A percentile compares a stretch with the other conserved stretches of the same genome.
Evolutionary conservation across 1,284 basidiomycete species (phyloP).

Genomic region (Boletus sp.): DNA sequence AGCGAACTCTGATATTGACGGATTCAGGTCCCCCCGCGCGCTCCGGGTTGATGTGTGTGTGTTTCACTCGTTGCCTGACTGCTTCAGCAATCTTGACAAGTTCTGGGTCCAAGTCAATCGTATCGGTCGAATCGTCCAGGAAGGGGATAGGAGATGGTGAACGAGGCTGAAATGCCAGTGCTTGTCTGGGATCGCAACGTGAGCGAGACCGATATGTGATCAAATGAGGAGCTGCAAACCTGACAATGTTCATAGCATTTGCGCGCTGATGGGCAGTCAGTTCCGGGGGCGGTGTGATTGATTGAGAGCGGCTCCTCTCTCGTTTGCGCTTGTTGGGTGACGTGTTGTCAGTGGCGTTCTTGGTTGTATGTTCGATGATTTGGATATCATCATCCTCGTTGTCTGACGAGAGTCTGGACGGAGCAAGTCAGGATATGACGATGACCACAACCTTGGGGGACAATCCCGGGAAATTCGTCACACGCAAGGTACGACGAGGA

Average conservation of each 20-base stretch:
- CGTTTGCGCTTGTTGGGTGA: slow-evolving; percentile 39
- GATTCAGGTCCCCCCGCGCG: slow-evolving; percentile 37
- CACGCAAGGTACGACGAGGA: neutral
- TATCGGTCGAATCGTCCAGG: slow-evolving; percentile 47
- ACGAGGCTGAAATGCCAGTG: slow-evolving; percentile 40
- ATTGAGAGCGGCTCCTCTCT: slow-evolving; percentile 56
- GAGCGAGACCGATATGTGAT: slow-evolving; percentile 4
- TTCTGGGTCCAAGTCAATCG: slow-evolving; percentile 55
- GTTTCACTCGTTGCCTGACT: slow-evolving; percentile 28
- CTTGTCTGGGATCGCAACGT: slow-evolving; percentile 38
- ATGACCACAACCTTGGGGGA: neutral
- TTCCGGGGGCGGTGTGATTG: slow-evolving; percentile 69
- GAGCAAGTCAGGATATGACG: slow-evolving; percentile 8
- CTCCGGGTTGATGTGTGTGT: slow-evolving; percentile 20
- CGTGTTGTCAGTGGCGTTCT: slow-evolving; percentile 13
- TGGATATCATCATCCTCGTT: slow-evolving; percentile 45
- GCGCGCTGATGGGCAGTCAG: slow-evolving; percentile 49
- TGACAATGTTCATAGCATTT: slow-evolving; percentile 51
- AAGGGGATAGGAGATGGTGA: slow-evolving; percentile 42
- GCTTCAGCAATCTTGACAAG: slow-evolving; percentile 50
- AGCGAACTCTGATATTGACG: slow-evolving; percentile 52
- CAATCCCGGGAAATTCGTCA: neutral
- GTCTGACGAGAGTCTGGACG: slow-evolving; percentile 40
- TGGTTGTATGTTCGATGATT: slow-evolving; percentile 32
- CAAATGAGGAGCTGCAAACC: slow-evolving; percentile 38